Base-by-base conservation (phyloP, 805 yeast species). In the Lachancea lanzarotensis region DNA sequence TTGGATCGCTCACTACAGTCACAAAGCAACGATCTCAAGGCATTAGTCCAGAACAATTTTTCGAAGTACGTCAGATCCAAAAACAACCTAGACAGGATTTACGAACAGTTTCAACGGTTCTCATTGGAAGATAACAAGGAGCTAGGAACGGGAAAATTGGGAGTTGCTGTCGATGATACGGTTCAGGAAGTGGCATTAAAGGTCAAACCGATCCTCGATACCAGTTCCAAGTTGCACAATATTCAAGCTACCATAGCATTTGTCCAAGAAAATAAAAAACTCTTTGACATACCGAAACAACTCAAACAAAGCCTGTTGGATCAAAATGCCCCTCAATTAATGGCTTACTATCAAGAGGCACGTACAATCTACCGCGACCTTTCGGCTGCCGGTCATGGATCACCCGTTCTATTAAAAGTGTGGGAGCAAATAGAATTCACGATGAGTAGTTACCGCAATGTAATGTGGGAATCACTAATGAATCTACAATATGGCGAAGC, bases 61-160 rank as follows among this genome's bases (percentile, higher is more conserved):
- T 74, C 77, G 43, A 71, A 74, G 52, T 83, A 82, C 50, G 85
- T 84, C 27, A 75, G 74, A 49, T 72, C 81, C 22, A 84, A 84
- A 55, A 75, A 82, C 19, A 68, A 77, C 3, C 63, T 84, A 31
- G 90, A 84, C 55, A 72, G 72, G 22, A 79, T 82, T 3, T 74
- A 79, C 48, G 67, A 62, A 17, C 80, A 77, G 50, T 78, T 82
- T 52, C 65, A 57, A 1, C 46, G 71, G 32, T 42, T 35, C 39
- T 47, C 42, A 16, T 46, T 51, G 5, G 48, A 64, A 17, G 62
- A 57, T 5, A 60, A 62, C 52, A 68, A 67, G 13, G 59, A 67
- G 35, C 54, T 56, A 12, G 62, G 61, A 5, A 55, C 78, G 11
- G 60, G 63, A 12, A 52, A 51, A 4, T 54, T 69, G 31, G 63